A percentile compares a stretch with the other conserved stretches of the same genome.
Conservation (phyloP, 345 rosid genomes). For the Eucalyptus tenuipes region DNA sequence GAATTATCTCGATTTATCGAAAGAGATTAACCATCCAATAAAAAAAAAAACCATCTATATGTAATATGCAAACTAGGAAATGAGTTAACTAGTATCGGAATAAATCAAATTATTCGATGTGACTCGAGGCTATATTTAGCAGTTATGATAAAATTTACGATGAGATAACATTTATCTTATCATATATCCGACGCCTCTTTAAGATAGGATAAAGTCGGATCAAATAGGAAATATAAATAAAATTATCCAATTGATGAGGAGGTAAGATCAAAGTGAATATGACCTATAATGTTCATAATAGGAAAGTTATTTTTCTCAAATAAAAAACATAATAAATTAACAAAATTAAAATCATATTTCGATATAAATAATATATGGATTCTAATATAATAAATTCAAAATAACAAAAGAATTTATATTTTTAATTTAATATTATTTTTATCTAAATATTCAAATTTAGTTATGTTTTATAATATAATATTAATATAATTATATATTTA, state of each 20-base stretch:
- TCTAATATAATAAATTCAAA: too few species aligned
- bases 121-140: accelerated
- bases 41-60: accelerated
- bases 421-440: too few species aligned
- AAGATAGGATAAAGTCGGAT: accelerated
- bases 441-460: too few species aligned
- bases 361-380: too few species aligned
- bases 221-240: too few species aligned
- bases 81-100: accelerated
- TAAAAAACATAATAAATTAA: accelerated
- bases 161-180: accelerated
- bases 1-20: background rate
- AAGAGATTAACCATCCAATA: accelerated
- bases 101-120: accelerated
- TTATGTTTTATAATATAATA: too few species aligned
- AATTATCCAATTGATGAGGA: accelerated
- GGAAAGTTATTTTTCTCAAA: too few species aligned
- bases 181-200: accelerated
- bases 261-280: accelerated
- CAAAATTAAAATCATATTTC: too few species aligned
- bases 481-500: too few species aligned
- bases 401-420: too few species aligned
- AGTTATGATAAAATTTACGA: too few species aligned
- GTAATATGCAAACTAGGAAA: background rate
- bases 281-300: accelerated